phyloP scores from a whole-genome alignment of 139 green algal genomes.

The Parachlorella kessleri region DNA sequence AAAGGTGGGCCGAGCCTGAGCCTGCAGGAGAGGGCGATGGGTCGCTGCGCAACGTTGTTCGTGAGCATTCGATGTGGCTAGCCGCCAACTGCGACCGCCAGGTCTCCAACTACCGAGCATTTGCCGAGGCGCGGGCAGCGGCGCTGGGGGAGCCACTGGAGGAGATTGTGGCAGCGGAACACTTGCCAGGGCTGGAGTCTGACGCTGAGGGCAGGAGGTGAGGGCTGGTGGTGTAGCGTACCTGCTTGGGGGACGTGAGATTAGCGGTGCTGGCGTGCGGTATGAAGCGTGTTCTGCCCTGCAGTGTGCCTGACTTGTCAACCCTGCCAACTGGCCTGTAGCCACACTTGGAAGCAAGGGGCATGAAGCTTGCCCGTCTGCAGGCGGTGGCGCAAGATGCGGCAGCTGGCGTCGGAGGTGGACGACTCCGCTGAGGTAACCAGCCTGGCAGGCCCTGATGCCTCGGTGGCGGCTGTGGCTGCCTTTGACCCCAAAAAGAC shows the following conservation, averaged over 20 bases:
- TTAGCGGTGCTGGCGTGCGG: too few species aligned
- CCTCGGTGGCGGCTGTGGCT: conserved; percentile 17
- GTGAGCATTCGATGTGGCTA: conserved; percentile 81
- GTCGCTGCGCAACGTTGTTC: conserved; percentile 40
- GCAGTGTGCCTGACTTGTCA: not conserved
- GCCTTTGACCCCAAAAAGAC: conserved; percentile 25
- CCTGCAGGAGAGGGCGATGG: conserved; percentile 20
- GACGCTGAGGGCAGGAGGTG: conserved; percentile 21
- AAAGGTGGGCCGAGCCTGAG: too few species aligned
- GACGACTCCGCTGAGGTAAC: not conserved
- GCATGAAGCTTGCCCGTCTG: too few species aligned
- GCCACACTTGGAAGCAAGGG: too few species aligned
- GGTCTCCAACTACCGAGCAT: conserved; percentile 62
- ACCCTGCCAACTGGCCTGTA: too few species aligned
- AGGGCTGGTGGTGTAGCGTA: not conserved
- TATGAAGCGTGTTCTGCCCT: conserved; percentile 5
- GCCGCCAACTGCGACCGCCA: conserved; percentile 76
- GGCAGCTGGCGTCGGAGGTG: conserved; percentile 21
- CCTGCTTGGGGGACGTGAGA: too few species aligned
- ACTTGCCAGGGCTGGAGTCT: conserved; percentile 16
- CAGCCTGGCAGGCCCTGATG: not conserved
- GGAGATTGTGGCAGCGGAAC: conserved; percentile 1
- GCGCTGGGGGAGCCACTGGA: conserved; percentile 39
- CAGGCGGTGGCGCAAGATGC: conserved; percentile 24
- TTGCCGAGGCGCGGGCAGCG: conserved; percentile 35